These are phyloP conservation scores for Trichoderma sp. DNA, from an alignment of 2,329 filamentous ascomycete genomes.

Conservation along the genomic window DNA sequence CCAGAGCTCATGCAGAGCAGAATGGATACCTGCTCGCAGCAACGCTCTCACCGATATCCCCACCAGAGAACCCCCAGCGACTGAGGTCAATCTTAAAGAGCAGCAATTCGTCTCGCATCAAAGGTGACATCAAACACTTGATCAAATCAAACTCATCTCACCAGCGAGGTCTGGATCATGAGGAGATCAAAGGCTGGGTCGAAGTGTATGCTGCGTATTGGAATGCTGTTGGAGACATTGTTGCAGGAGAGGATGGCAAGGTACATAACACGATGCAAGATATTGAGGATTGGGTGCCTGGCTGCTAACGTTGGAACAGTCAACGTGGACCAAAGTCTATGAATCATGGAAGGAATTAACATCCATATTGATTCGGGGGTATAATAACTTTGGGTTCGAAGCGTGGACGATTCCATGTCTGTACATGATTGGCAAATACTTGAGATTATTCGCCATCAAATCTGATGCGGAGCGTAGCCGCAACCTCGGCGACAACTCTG, in stretches of 20 bases:
- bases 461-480: slow-evolving; percentile 69
- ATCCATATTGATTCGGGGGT: slow-evolving; percentile 74
- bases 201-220: slow-evolving; percentile 83
- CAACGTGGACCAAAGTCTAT: slow-evolving; percentile 81
- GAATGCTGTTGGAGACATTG: slow-evolving; percentile 73
- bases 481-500: slow-evolving; percentile 36
- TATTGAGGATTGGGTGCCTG: slow-evolving; percentile 7
- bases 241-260: slow-evolving; percentile 49
- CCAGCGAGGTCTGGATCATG: slow-evolving; percentile 52
- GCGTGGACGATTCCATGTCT: slow-evolving; percentile 92
- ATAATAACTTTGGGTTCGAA: slow-evolving; percentile 71
- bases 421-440: slow-evolving; percentile 81
- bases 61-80: slow-evolving; percentile 59
- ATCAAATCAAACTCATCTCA: slow-evolving; percentile 59
- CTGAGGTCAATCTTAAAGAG: slow-evolving; percentile 69
- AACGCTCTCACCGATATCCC: slow-evolving; percentile 69
- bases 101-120: slow-evolving; percentile 63
- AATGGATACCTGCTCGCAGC: slow-evolving; percentile 73
- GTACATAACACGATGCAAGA: slow-evolving; percentile 26
- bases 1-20: slow-evolving; percentile 58
- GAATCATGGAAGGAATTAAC: slow-evolving; percentile 85
- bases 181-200: slow-evolving; percentile 77
- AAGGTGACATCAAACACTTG: slow-evolving; percentile 69
- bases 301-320: slow-evolving; percentile 31
- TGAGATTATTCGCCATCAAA: slow-evolving; percentile 84